A percentile compares a stretch with the other conserved stretches of the same genome.
phyloP scores from a whole-genome alignment of 148 eudicot genomes.

The Polygonum aviculare region DNA sequence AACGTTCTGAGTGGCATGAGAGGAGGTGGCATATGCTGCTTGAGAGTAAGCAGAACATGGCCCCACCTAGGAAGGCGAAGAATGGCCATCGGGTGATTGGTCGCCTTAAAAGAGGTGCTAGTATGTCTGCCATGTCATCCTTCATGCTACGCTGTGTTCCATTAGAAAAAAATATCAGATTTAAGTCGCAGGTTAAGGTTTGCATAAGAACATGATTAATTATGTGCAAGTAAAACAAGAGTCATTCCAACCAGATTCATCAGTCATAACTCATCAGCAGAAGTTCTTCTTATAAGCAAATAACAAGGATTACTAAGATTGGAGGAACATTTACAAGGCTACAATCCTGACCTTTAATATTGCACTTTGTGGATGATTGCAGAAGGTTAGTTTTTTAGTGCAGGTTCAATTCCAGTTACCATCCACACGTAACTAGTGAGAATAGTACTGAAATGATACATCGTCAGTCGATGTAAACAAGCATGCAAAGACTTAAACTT shows the following conservation, averaged over 20 bases:
- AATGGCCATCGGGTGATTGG: constrained; percentile 98
- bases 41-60: constrained; percentile 91
- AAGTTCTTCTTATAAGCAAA: not conserved
- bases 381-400: not conserved
- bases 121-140: constrained; percentile 56
- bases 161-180: not conserved
- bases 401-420: no score
- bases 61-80: constrained; percentile 84
- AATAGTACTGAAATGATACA: not conserved
- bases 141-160: constrained; percentile 49
- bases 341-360: no score
- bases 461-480: not conserved
- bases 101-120: constrained; percentile 50
- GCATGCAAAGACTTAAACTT: not conserved
- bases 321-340: no score
- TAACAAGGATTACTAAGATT: no score
- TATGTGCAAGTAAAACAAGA: not conserved
- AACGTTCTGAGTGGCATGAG: constrained; percentile 72
- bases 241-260: not conserved
- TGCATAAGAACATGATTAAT: not conserved
- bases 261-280: not conserved
- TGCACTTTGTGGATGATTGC: not conserved
- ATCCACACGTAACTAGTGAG: not conserved
- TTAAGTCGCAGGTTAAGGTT: not conserved
- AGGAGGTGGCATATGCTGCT: constrained; percentile 89